Evolutionary conservation across 129 eudicot genomes (phyloP).

Genomic region (Lactuca saligna): DNA sequence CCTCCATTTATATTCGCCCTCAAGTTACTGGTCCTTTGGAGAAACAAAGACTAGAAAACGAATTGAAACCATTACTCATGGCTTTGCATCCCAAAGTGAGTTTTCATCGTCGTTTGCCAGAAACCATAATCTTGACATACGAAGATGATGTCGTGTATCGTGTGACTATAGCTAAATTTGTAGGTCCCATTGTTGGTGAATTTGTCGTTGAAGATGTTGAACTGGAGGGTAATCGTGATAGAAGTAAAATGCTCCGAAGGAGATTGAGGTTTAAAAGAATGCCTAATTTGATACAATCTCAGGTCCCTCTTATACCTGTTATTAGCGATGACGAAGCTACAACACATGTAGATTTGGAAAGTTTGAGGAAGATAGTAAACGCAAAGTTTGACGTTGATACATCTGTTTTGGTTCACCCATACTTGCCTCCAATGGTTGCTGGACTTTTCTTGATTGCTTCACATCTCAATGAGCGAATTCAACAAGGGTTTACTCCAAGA

Average conservation of each 20-base stretch:
- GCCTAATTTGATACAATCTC: slow-evolving; percentile 59
- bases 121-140: slow-evolving; percentile 41
- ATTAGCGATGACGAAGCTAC: background rate
- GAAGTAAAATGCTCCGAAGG: slow-evolving; percentile 46
- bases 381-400: slow-evolving; percentile 37
- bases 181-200: background rate
- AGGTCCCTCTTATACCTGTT: slow-evolving; percentile 38
- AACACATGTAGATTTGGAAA: background rate
- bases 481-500: slow-evolving; percentile 32
- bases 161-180: background rate
- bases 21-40: background rate
- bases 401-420: slow-evolving; percentile 46
- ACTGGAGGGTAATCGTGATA: slow-evolving; percentile 17
- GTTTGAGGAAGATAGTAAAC: background rate
- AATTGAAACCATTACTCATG: slow-evolving; percentile 39
- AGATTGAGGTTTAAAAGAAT: slow-evolving; percentile 68
- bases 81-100: slow-evolving; percentile 45
- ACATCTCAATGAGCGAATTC: background rate
- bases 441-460: background rate
- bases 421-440: slow-evolving; percentile 64
- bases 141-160: slow-evolving; percentile 34
- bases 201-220: slow-evolving; percentile 26
- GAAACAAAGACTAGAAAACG: slow-evolving; percentile 1
- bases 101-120: slow-evolving; percentile 23
- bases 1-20: slow-evolving; percentile 20